Base-by-base conservation (phyloP, 352 stramenopile species). In the Pythium guiyangense region DNA sequence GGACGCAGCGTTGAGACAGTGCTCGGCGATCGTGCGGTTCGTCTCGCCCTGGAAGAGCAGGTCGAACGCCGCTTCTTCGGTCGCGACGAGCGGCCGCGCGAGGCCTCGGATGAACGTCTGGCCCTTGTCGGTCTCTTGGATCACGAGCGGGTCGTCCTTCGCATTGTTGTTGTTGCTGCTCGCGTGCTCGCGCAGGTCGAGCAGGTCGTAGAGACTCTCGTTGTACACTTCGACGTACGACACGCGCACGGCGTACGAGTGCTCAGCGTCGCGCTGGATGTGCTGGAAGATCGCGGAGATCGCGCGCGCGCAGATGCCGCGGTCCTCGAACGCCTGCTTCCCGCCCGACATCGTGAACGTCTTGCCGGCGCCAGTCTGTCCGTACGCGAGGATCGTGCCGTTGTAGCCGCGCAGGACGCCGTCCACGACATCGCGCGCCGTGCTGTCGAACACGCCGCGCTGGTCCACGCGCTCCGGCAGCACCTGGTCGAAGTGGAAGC, bases 201-300 rank as follows among this genome's bases (percentile, higher is more conserved):
- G 69, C 60, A 97, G 60, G 66, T 97, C 89, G 54, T 79, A 91
- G 14, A 96, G 57, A 31, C 82, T 77, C 54, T 97, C 88, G 62
- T 97, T 97, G 77, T 96, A 95, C 9, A 96, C 86, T 60, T 96
- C 84, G n/a, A 96, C 67, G 63, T 90, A 95, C 22, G 74, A 90
- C 39, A 87, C 78, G 31, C 70, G 85, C 34, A 94, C 66, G 1
- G 58, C 63, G 37, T 77, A 88, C 20, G 69, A 62, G 49, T 86
- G 66, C 40, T 84, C 69, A 0, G 56, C 62, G 27, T 89, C 76
- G 4, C 69, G 60, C 29, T 84, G 56, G 27, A 81, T 71, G 8
- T 62, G 64, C 50, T 79, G 67, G 52, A 90, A 90, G 37, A 89
- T 62, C 26, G 56, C 63, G n/a, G 74, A 74, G 35, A 90, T 71